These are phyloP conservation scores for Fusarium buharicum DNA, from an alignment of 2,329 filamentous ascomycete species.

Conservation along the genomic window DNA sequence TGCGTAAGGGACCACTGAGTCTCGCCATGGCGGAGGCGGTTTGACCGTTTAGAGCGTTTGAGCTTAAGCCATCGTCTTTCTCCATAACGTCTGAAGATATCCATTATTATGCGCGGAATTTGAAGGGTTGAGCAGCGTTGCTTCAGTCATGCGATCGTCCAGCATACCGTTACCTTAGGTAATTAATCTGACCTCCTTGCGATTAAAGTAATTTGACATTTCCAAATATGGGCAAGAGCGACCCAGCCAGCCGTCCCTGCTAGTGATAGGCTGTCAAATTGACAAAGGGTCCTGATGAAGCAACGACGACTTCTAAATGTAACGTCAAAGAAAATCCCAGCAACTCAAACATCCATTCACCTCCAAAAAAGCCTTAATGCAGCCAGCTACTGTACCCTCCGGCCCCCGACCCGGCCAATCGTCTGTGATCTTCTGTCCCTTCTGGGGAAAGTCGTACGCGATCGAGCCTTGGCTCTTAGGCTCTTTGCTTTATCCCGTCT, in stretches of 20 bases:
- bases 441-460: slow-evolving; percentile 36
- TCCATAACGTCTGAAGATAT: slow-evolving; percentile 9
- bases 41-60: slow-evolving; percentile 11
- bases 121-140: slow-evolving; percentile 30
- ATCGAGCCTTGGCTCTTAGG: slow-evolving; percentile 27
- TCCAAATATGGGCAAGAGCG: slow-evolving; percentile 26
- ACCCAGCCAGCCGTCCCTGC: slow-evolving; percentile 29
- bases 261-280: slow-evolving; percentile 33
- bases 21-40: slow-evolving; percentile 16
- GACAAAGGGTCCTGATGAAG: slow-evolving; percentile 26
- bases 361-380: slow-evolving; percentile 26
- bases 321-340: slow-evolving; percentile 31
- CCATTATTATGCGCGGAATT: neutral
- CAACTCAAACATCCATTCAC: slow-evolving; percentile 14
- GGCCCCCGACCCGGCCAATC: slow-evolving; percentile 45
- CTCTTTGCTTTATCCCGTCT: slow-evolving; percentile 44
- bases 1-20: slow-evolving; percentile 2
- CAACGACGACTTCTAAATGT: slow-evolving; percentile 36
- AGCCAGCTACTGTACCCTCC: slow-evolving; percentile 30
- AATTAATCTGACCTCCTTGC: slow-evolving; percentile 11
- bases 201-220: slow-evolving; percentile 32
- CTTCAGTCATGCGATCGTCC: slow-evolving; percentile 32
- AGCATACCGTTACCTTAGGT: slow-evolving; percentile 9
- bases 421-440: slow-evolving; percentile 13
- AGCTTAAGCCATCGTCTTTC: slow-evolving; percentile 10